Evolutionary conservation across 208 protist genomes (phyloP).

Genomic region (Trypanosoma brucei): DNA sequence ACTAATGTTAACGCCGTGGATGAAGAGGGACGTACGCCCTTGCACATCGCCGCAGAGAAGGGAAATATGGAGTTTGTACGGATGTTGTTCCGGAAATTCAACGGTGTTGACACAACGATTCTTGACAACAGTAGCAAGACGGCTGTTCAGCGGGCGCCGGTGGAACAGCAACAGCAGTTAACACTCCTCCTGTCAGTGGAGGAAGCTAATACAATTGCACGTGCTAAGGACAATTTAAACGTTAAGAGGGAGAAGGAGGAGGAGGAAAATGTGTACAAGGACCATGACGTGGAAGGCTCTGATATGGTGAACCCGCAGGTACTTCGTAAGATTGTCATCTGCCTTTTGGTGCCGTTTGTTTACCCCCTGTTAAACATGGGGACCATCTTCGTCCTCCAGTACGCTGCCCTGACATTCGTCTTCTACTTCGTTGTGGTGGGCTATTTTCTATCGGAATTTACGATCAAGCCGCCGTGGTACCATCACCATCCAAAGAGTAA

Average conservation of each 20-base stretch:
- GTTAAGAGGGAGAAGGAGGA: slow-evolving; percentile 26
- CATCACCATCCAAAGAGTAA: slow-evolving; percentile 65
- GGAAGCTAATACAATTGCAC: slow-evolving; percentile 31
- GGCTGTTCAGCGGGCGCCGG: slow-evolving; percentile 46
- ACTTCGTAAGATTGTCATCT: slow-evolving; percentile 63
- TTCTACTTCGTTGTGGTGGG: slow-evolving; percentile 76
- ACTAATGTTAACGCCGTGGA: slow-evolving; percentile 56
- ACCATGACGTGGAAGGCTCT: slow-evolving; percentile 42
- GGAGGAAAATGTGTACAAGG: slow-evolving; percentile 46
- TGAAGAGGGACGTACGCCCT: slow-evolving; percentile 46
- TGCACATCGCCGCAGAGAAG: slow-evolving; percentile 66
- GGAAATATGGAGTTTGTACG: slow-evolving; percentile 33
- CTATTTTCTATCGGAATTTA: slow-evolving; percentile 89
- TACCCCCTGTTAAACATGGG: slow-evolving; percentile 81
- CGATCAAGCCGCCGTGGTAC: slow-evolving; percentile 88
- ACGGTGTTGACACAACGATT: slow-evolving; percentile 35
- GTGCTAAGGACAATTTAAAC: slow-evolving; percentile 16
- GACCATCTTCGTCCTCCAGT: slow-evolving; percentile 58
- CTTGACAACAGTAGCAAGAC: slow-evolving; percentile 54
- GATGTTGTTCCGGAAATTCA: slow-evolving; percentile 37
- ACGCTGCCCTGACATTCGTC: slow-evolving; percentile 46
- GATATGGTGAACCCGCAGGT: slow-evolving; percentile 76
- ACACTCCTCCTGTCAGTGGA: slow-evolving; percentile 55
- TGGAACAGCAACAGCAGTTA: slow-evolving; percentile 27
- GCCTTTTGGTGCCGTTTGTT: slow-evolving; percentile 61